Base-by-base conservation (phyloP, 2,329 filamentous ascomycete species). In the Eurotiales sp. region DNA sequence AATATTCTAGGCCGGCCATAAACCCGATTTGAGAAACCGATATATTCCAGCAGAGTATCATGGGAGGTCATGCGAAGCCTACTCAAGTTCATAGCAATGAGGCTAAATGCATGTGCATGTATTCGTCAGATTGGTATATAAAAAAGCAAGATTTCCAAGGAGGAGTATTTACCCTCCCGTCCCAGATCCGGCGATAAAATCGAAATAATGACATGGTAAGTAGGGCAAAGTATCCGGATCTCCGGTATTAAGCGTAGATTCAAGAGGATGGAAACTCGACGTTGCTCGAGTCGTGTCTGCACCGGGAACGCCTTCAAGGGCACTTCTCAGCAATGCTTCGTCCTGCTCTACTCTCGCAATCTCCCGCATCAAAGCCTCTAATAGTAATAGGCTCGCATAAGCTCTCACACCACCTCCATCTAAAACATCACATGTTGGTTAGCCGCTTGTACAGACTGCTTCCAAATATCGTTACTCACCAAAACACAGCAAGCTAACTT, bases 81-180 rank as follows among this genome's bases (percentile, higher is more conserved):
- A 1, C 66, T 68, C 0, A 73, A 55, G 66, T 72, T 71, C 17
- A 72, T 66, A 0, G 66, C 66, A 22, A 72, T 68, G 3, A 73
- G 55, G 2, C 67, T 66, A 48, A 3, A 19, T 8, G n/a, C n/a
- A n/a, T n/a, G n/a, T n/a, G n/a, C n/a, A n/a, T n/a, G n/a, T n/a
- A n/a, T n/a, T n/a, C n/a, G n/a, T n/a, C n/a, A n/a, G n/a, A n/a
- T n/a, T n/a, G n/a, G 25, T 27, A 27, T 27, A 27, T 27, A 27
- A 6, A 27, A 27, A 51, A 15, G 25, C 36, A 34, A n/a, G n/a
- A n/a, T n/a, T n/a, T n/a, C n/a, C n/a, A n/a, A 42, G 14, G 22
- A 42, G 17, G 17, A 42, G 4, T 27, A 27, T 21, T 25, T 22
- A 42, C 40, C 40, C n/a, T 42, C 40, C 40, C 7, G 40, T 42